Base-by-base conservation (phyloP, 2,329 filamentous ascomycete species). In the Cadophora sp. region DNA sequence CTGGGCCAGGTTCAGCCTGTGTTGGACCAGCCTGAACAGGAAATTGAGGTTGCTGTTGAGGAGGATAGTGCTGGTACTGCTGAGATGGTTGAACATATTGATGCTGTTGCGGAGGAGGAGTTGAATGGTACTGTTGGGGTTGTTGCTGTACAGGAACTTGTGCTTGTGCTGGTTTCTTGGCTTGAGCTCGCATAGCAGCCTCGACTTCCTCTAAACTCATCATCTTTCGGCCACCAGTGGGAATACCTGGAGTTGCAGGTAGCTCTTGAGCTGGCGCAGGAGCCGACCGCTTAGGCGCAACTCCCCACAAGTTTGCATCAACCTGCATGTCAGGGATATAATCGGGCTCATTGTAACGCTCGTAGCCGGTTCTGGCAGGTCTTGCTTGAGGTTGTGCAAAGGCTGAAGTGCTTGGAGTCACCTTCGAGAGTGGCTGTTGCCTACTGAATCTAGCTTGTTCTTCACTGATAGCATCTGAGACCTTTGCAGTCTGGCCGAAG, bases 161-260 rank as follows among this genome's bases (percentile, higher is more conserved):
- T 48, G 77, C 77, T 61, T 80, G 79, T 29, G 68, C 75, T 12
- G 83, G 81, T 70, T 85, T 85, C 74, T 87, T 86, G 37, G 87
- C 81, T 73, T 94, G 91, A 40, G 87, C 85, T 69, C 92, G 89
- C 91, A 99, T 94, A 72, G 93, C 90, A 64, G 95, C 95, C 81
- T 99, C 96, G 24, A 99, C 94, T 82, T 99, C 96, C 79, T 98
- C 96, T 76, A 99, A 80, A 76, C 93, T 98, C 91, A 99, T 90
- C 81, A 97, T 91, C 83, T 94, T 97, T 76, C 89, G 89, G 51
- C 85, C 75, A 71, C 78, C 75, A 62, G 78, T 74, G 40, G 79
- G 72, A 40, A 76, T 75, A 70, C 77, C 74, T 64, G 79, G 76
- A 31, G 78, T 73, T n/a, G 77, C 74, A 58, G 73, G 66, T 51